phyloP scores from a whole-genome alignment of 2,329 filamentous ascomycete species.

The Cadophora sp. region DNA sequence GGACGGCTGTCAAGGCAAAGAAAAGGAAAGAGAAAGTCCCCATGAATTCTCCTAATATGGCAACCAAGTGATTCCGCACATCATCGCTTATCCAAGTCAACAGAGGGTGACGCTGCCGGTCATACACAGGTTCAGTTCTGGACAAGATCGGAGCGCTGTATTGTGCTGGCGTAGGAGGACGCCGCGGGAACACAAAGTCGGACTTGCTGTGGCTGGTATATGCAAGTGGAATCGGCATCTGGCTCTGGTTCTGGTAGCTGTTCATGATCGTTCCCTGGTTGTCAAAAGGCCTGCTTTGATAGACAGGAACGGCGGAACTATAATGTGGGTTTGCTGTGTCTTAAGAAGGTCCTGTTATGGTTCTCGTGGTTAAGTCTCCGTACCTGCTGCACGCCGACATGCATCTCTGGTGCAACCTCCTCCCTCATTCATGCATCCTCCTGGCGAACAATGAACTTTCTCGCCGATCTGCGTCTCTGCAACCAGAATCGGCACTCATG shows the following conservation, averaged over 20 bases:
- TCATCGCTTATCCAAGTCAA: conserved; percentile 13
- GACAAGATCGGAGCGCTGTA: neutral
- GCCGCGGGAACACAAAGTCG: conserved; percentile 11
- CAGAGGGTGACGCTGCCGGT: neutral
- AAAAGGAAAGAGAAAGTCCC: conserved; percentile 51
- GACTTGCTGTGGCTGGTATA: conserved; percentile 5
- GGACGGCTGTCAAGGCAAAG: conserved; percentile 38
- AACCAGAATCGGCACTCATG: neutral
- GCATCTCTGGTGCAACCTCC: neutral
- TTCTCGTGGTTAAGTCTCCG: conserved; percentile 1
- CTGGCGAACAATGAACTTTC: neutral
- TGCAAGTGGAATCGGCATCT: conserved; percentile 12
- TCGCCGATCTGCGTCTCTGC: conserved; percentile 2
- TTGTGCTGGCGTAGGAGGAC: conserved; percentile 7
- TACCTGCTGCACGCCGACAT: conserved; percentile 10
- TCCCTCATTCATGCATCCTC: conserved; percentile 7
- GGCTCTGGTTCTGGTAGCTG: conserved; percentile 8
- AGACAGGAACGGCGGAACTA: neutral
- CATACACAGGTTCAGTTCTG: neutral
- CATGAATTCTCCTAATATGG: conserved; percentile 54
- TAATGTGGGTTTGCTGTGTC: conserved; percentile 7
- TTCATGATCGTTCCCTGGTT: conserved; percentile 10
- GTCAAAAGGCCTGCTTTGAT: conserved; percentile 1
- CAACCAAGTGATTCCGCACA: conserved; percentile 44
- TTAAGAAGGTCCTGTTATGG: conserved; percentile 1